Base-by-base conservation (phyloP, 345 rosid species). In the Draba incana region DNA sequence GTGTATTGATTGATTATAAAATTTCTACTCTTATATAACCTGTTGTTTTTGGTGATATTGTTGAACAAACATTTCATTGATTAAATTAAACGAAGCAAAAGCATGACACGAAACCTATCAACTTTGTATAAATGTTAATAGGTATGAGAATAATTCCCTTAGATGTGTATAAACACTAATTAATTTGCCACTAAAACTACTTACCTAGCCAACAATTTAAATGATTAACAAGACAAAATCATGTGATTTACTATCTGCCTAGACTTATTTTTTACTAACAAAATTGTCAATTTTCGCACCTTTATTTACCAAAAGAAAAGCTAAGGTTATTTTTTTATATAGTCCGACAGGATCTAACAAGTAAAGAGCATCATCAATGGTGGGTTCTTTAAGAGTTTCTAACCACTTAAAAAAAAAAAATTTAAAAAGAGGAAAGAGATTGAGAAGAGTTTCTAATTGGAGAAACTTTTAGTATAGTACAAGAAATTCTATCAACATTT, bases 21-120 rank as follows among this genome's bases (percentile, higher is more conserved):
- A 48, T 70, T 46, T 72, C 23, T 64, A 64, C 76, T 64, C 76
- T 8, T 71, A 3, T n/a, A 10, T 12, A 41, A 70, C 75, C 1
- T 70, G 55, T 35, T 53, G 46, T 43, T 33, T 53, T 64, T 64
- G 52, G 70, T 64, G 66, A 48, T 39, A 25, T 57, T 39, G 76
- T 64, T 57, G 65, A 72, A 57, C 70, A 64, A 70, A 20, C 64
- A 12, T 64, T 46, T 63, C 50, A 49, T 54, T 13, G 15, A 63
- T 27, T 71, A 5, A 62, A 62, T 13, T 53, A 43, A 45, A 15
- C 51, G 47, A 37, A 71, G 48, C 48, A 62, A 20, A 20, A 61
- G 31, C 43, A 58, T 47, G 64, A 64, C 65, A 64, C 45, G 58
- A 48, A 41, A 72, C 45, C 50, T 64, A 38, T 38, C 13, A 16